Conservation (phyloP, 75 land plant species). For the Cupressus sempervirens region DNA sequence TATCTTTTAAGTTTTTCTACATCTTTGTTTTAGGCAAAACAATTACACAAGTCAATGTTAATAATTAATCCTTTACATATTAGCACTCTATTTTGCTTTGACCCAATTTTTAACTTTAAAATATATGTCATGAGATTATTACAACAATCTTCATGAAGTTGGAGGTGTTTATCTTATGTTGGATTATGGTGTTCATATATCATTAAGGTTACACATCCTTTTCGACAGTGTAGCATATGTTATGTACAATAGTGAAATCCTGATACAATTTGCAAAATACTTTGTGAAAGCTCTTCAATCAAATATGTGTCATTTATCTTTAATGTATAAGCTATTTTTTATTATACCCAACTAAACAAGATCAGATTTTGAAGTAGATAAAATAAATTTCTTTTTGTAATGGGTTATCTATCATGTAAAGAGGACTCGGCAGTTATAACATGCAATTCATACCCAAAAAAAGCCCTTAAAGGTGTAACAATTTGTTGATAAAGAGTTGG, state of each 20-base stretch:
- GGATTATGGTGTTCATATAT: neutral
- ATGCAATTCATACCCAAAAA: constrained; percentile 19
- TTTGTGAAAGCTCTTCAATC: neutral
- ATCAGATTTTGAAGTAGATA: neutral
- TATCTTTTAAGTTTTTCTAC: no score
- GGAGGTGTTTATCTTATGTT: neutral
- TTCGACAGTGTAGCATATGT: neutral
- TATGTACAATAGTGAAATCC: neutral
- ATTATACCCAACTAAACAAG: neutral
- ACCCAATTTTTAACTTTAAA: neutral
- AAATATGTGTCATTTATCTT: neutral
- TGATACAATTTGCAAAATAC: neutral
- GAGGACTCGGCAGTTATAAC: constrained; percentile 7
- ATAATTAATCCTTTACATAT: neutral
- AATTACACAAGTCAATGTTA: neutral
- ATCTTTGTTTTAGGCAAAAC: no score
- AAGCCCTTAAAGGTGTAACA: constrained; percentile 22
- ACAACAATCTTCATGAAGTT: neutral
- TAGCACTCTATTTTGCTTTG: neutral
- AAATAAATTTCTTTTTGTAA: neutral
- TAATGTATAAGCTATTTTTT: neutral
- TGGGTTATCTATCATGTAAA: constrained; percentile 16
- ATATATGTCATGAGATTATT: no score
- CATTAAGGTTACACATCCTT: neutral
- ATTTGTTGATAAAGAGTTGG: constrained; percentile 60